These are phyloP conservation scores for Cytospora schulzeri DNA, from an alignment of 2,329 filamentous ascomycete species.

Conservation along the genomic window DNA sequence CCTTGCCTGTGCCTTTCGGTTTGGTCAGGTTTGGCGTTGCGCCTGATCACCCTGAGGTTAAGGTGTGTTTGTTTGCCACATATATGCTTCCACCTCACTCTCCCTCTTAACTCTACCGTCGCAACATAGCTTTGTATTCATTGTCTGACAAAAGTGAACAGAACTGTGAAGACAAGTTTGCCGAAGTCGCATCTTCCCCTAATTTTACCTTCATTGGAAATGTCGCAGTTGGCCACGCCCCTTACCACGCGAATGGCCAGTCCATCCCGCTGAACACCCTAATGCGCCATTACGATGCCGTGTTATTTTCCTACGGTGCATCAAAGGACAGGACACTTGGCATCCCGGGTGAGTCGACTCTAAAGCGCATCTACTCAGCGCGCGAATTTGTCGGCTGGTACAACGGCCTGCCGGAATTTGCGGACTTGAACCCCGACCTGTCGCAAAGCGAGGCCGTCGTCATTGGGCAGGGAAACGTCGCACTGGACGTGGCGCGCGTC, in stretches of 20 bases:
- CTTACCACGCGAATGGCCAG: conserved; percentile 43
- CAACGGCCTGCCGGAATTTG: conserved; percentile 87
- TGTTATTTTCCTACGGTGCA: conserved; percentile 92
- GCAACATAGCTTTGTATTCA: background rate
- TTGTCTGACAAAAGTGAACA: conserved; percentile 39
- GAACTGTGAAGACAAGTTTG: conserved; percentile 95
- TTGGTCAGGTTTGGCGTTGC: conserved; percentile 93
- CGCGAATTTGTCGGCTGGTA: conserved; percentile 98
- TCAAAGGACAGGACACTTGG: conserved; percentile 78
- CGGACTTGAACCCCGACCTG: conserved; percentile 72
- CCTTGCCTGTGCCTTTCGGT: conserved; percentile 88
- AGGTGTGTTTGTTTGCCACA: conserved; percentile 58
- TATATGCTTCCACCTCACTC: background rate
- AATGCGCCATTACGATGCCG: conserved; percentile 83
- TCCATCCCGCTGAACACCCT: conserved; percentile 68
- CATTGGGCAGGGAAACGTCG: conserved; percentile 95
- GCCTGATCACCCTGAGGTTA: conserved; percentile 98
- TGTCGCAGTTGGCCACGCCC: conserved; percentile 68
- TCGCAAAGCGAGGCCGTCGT: conserved; percentile 78
- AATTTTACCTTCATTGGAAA: conserved; percentile 93
- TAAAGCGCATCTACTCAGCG: conserved; percentile 81
- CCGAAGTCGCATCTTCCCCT: conserved; percentile 79
- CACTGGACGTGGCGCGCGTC: conserved; percentile 88
- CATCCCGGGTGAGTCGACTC: conserved; percentile 74
- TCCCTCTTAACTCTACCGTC: background rate